phyloP scores from a whole-genome alignment of 768 basidiomycete genomes.

The Sarcomyxa edulis region DNA sequence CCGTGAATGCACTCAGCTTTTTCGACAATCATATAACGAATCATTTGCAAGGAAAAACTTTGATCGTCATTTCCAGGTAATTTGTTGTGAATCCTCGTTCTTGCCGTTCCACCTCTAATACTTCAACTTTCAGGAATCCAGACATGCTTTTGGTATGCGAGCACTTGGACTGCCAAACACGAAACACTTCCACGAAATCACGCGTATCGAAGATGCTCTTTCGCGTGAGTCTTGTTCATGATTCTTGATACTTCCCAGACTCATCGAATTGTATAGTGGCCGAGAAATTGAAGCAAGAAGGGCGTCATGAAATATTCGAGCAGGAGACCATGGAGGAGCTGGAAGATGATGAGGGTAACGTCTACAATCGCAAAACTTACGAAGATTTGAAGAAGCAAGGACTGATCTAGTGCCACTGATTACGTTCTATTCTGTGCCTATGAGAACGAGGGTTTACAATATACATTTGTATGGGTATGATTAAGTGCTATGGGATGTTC shows the following conservation, averaged over 20 bases:
- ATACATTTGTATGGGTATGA: not conserved
- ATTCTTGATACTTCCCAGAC: not conserved
- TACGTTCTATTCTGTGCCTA: too few species aligned
- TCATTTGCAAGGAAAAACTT: constrained; percentile 74
- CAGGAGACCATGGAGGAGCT: constrained; percentile 97
- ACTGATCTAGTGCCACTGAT: constrained; percentile 48
- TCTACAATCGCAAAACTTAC: constrained; percentile 97
- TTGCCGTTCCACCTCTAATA: constrained; percentile 1
- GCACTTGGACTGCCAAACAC: constrained; percentile 96
- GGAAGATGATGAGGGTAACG: constrained; percentile 97
- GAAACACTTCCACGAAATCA: constrained; percentile 99
- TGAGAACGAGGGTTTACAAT: too few species aligned
- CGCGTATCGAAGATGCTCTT: constrained; percentile 93
- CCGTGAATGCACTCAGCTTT: not conserved
- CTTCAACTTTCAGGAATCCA: constrained; percentile 61
- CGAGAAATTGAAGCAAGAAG: constrained; percentile 95
- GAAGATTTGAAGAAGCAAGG: constrained; percentile 97
- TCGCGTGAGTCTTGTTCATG: constrained; percentile 55
- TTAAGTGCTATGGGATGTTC: constrained; percentile 1
- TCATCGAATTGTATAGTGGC: constrained; percentile 55
- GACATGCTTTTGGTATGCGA: constrained; percentile 98
- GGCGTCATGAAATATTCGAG: constrained; percentile 88
- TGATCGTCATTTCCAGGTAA: constrained; percentile 89
- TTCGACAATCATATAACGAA: not conserved
- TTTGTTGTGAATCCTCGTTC: constrained; percentile 9